Percentiles rank a stretch among this genome's conserved stretches.
phyloP scores from a whole-genome alignment of 805 yeast species.

The Lipomyces spencermartinsiae region DNA sequence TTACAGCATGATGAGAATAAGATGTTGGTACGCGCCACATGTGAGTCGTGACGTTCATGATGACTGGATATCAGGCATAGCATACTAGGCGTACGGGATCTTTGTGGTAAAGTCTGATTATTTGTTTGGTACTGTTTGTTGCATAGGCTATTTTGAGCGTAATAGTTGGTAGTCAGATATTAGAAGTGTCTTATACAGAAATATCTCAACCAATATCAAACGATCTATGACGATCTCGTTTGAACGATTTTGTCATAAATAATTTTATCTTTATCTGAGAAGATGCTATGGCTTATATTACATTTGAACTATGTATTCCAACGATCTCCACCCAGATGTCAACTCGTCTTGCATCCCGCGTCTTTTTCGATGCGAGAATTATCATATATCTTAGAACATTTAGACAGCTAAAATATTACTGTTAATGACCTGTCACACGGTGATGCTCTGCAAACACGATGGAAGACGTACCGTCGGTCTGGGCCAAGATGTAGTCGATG shows the following conservation, averaged over 20 bases:
- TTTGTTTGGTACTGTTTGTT: neutral
- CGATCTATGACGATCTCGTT: neutral
- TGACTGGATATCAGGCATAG: neutral
- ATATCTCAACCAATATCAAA: neutral
- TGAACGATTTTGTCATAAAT: neutral
- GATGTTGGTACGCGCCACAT: neutral
- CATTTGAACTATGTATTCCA: neutral
- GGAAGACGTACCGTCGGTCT: conserved; percentile 50
- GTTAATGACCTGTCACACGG: neutral
- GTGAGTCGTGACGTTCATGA: neutral
- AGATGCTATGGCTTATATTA: conserved; percentile 1
- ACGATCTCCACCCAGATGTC: neutral
- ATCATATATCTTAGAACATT: neutral
- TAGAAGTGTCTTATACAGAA: neutral
- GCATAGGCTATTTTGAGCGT: neutral
- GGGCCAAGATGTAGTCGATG: conserved; percentile 77
- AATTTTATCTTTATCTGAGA: neutral
- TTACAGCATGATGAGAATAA: neutral
- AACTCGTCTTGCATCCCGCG: neutral
- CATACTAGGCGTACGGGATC: neutral
- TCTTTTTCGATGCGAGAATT: neutral
- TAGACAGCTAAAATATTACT: neutral
- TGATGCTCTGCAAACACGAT: neutral
- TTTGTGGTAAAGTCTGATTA: too few relatives aligned
- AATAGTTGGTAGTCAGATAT: neutral